Conservation (phyloP, 768 basidiomycete species). For the Boletellus ananiceps region DNA sequence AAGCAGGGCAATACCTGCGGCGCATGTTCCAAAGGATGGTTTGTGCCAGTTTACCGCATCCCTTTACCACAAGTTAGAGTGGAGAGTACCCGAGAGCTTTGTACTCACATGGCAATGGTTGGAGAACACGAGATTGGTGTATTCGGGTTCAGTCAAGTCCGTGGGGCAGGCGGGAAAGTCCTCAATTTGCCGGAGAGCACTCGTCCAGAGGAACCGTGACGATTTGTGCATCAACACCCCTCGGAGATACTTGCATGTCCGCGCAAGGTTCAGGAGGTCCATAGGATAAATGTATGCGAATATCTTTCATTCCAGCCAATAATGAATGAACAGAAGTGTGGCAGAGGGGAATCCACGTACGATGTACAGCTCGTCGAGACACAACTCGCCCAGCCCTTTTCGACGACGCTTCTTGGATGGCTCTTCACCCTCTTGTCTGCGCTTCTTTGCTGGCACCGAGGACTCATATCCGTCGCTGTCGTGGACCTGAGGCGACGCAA, state of each 20-base stretch:
- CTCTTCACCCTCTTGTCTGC: background rate
- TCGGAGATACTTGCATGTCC: slow-evolving; percentile 40
- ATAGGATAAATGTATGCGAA: slow-evolving; percentile 37
- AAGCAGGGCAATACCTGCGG: slow-evolving; percentile 12
- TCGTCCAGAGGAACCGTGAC: slow-evolving; percentile 26
- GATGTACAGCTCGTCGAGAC: slow-evolving; percentile 20
- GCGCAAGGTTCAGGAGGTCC: slow-evolving; percentile 32
- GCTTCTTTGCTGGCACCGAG: background rate
- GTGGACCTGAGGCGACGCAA: too few species aligned
- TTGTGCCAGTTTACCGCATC: slow-evolving; percentile 7
- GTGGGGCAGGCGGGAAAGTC: slow-evolving; percentile 41
- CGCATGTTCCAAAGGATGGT: slow-evolving; percentile 7
- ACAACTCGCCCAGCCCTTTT: slow-evolving; percentile 8
- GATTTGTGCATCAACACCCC: slow-evolving; percentile 33
- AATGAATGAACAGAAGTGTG: background rate
- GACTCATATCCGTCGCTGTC: too few species aligned
- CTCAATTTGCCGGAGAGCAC: slow-evolving; percentile 29
- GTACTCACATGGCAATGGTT: slow-evolving; percentile 23
- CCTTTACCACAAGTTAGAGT: slow-evolving; percentile 1
- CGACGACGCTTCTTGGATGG: slow-evolving; percentile 7
- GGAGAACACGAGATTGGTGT: slow-evolving; percentile 38
- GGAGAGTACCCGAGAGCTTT: background rate
- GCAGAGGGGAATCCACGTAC: slow-evolving; percentile 7
- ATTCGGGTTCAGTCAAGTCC: slow-evolving; percentile 44
- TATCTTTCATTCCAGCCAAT: slow-evolving; percentile 28